A percentile compares a stretch with the other conserved stretches of the same genome.
Evolutionary conservation across 176 grass and related monocot genomes (phyloP).

Genomic region (Cymbopogon citratus): DNA sequence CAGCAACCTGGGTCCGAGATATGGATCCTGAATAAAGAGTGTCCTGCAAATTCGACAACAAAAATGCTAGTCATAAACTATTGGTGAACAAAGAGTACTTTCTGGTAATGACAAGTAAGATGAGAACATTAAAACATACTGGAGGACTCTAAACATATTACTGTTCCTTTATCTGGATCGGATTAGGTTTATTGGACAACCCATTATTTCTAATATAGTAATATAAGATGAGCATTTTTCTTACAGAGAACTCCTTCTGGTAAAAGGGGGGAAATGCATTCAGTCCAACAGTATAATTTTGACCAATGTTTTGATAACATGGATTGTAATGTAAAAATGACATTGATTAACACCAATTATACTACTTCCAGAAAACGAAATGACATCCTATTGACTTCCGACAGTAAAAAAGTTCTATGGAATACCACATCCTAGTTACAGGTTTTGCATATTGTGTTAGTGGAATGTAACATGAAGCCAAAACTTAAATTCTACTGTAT

Average conservation of each 20-base stretch:
- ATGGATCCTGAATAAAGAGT: conserved; percentile 65
- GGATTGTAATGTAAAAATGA: background rate
- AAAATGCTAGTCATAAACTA: background rate
- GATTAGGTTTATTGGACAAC: background rate
- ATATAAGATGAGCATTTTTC: background rate
- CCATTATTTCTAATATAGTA: background rate
- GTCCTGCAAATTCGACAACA: conserved; percentile 31
- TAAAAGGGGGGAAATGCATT: background rate
- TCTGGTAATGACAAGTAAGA: background rate
- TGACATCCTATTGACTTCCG: background rate
- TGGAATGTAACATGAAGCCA: background rate
- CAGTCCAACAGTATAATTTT: background rate
- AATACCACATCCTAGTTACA: background rate
- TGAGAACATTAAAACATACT: background rate
- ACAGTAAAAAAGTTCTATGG: background rate
- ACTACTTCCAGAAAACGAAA: background rate
- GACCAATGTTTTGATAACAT: background rate
- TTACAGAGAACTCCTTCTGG: background rate
- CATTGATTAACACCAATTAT: background rate
- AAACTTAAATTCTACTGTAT: background rate
- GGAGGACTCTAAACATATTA: background rate
- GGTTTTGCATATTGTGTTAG: background rate
- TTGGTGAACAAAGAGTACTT: background rate
- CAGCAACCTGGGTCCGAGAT: conserved; percentile 60
- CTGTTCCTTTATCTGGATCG: background rate